Percentiles rank a stretch among this genome's conserved stretches.
These are phyloP conservation scores for Lentinus tigrinus DNA, from an alignment of 768 basidiomycete genomes.

Conservation along the genomic window DNA sequence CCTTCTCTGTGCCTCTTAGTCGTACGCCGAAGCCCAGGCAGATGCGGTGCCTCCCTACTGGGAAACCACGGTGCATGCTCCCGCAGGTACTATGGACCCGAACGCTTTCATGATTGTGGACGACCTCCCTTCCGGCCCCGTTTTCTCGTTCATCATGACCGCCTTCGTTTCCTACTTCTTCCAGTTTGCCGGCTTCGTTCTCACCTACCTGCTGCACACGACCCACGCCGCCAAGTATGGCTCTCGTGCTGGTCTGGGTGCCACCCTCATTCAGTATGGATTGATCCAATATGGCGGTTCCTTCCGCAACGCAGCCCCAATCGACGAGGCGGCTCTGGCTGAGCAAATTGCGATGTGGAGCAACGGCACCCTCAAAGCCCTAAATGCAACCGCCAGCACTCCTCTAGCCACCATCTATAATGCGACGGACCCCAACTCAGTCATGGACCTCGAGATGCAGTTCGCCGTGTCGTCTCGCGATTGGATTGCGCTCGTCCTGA, in stretches of 20 bases:
- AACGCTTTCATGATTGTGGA: slow-evolving; percentile 81
- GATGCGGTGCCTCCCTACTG: slow-evolving; percentile 95
- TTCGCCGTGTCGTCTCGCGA: slow-evolving; percentile 61
- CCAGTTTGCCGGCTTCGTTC: slow-evolving; percentile 91
- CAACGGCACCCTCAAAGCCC: neutral
- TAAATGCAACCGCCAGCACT: neutral
- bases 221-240: slow-evolving; percentile 94
- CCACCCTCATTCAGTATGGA: slow-evolving; percentile 93
- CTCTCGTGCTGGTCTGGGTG: slow-evolving; percentile 90
- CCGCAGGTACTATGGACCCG: slow-evolving; percentile 44
- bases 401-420: slow-evolving; percentile 17
- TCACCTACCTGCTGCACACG: slow-evolving; percentile 90
- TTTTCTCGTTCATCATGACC: slow-evolving; percentile 73
- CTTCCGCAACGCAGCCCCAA: slow-evolving; percentile 4
- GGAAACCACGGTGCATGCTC: slow-evolving; percentile 93
- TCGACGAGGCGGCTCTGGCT: slow-evolving; percentile 10
- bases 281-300: slow-evolving; percentile 36
- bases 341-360: slow-evolving; percentile 12
- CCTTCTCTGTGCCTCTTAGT: slow-evolving; percentile 42
- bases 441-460: slow-evolving; percentile 14
- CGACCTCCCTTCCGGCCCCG: slow-evolving; percentile 82
- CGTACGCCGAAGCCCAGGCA: slow-evolving; percentile 83
- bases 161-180: slow-evolving; percentile 90
- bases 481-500: slow-evolving; percentile 89
- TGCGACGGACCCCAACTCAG: slow-evolving; percentile 14